phyloP scores from a whole-genome alignment of 768 basidiomycete species.

The Serendipita sp. region DNA sequence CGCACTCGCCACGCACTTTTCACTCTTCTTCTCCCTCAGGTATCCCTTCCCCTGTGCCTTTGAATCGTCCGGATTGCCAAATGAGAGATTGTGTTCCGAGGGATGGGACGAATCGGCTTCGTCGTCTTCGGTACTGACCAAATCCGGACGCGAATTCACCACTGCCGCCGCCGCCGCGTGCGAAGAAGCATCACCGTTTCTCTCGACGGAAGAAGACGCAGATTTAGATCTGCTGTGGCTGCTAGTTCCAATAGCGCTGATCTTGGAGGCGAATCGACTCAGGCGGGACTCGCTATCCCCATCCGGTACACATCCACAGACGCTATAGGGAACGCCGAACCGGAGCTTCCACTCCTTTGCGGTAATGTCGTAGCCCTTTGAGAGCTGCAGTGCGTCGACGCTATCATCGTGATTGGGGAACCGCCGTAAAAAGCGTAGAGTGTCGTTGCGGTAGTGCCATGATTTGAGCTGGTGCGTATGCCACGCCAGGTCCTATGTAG shows the following conservation, averaged over 20 bases:
- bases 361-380: background rate
- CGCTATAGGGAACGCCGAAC: slow-evolving; percentile 8
- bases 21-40: background rate
- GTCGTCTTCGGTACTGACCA: slow-evolving; percentile 1
- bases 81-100: slow-evolving; percentile 6
- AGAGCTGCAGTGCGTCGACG: slow-evolving; percentile 1
- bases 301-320: slow-evolving; percentile 7
- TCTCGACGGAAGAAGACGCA: background rate
- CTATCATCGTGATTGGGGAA: slow-evolving; percentile 12
- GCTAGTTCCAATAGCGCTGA: too few species aligned
- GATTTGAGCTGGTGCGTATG: slow-evolving; percentile 13
- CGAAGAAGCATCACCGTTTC: background rate
- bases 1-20: background rate
- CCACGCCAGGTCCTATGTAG: slow-evolving; percentile 12
- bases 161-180: background rate
- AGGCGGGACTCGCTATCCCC: background rate
- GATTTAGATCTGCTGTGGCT: too few species aligned
- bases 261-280: background rate
- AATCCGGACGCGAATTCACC: slow-evolving; percentile 1
- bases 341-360: slow-evolving; percentile 4
- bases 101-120: slow-evolving; percentile 9
- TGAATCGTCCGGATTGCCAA: background rate
- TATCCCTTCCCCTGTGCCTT: background rate
- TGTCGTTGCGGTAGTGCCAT: slow-evolving; percentile 6
- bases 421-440: background rate